Conservation (phyloP, 75 land plant species). For the Cupressus sempervirens region DNA sequence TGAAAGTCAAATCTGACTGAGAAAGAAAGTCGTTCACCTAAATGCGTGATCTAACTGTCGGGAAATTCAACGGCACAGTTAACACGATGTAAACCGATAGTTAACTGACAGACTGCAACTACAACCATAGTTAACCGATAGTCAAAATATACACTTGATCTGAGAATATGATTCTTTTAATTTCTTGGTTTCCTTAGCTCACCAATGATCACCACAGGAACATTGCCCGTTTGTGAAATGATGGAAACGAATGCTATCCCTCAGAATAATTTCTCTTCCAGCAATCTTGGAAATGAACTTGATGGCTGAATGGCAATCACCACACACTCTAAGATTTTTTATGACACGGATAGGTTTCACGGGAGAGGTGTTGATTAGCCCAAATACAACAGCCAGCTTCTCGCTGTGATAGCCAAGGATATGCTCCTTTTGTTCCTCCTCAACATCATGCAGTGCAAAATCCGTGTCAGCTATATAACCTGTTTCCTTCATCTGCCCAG, state of each 20-base stretch:
- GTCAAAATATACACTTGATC: not conserved
- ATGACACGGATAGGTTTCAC: not conserved
- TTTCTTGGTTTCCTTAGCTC: not conserved
- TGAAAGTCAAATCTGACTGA: too few relatives aligned
- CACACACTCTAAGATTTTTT: slow-evolving; percentile 16
- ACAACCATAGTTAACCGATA: too few relatives aligned
- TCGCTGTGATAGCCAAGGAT: slow-evolving; percentile 8
- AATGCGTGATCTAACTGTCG: too few relatives aligned
- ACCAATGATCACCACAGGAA: slow-evolving; percentile 23
- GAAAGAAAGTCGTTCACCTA: too few relatives aligned
- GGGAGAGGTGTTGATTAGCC: not conserved
- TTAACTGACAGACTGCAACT: too few relatives aligned
- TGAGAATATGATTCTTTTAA: not conserved
- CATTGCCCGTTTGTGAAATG: slow-evolving; percentile 1
- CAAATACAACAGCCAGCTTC: slow-evolving; percentile 20
- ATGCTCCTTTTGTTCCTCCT: slow-evolving; percentile 10
- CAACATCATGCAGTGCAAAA: slow-evolving; percentile 2
- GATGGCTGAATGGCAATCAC: slow-evolving; percentile 14
- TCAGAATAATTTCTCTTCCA: slow-evolving; percentile 4
- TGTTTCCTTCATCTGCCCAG: not conserved
- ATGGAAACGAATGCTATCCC: slow-evolving; percentile 13
- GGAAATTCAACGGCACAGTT: too few relatives aligned
- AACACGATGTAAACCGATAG: too few relatives aligned
- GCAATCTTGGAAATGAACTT: slow-evolving; percentile 9
- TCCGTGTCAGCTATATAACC: slow-evolving; percentile 7